phyloP scores from a whole-genome alignment of 495 filamentous ascomycete genomes.

The Penicillium egyptiacum region DNA sequence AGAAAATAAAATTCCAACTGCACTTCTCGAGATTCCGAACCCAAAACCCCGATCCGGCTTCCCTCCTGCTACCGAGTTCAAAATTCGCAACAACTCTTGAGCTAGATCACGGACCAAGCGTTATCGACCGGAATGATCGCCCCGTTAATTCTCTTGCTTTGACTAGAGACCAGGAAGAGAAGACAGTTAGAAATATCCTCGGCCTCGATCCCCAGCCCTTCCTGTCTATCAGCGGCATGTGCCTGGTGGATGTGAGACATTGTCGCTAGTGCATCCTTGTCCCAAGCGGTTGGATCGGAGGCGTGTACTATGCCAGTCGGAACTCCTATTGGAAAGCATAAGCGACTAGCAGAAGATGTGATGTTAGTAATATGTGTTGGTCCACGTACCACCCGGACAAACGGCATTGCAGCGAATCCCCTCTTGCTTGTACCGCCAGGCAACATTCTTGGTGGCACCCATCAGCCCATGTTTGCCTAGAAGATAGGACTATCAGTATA shows the following conservation, averaged over 20 bases:
- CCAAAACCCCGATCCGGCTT: too few relatives aligned
- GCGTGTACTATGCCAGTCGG: neutral
- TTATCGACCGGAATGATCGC: slow-evolving; percentile 1
- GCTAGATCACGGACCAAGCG: neutral
- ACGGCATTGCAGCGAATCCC: slow-evolving; percentile 36
- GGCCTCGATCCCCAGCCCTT: neutral
- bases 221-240: neutral
- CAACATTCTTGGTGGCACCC: slow-evolving; percentile 46
- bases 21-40: too few relatives aligned
- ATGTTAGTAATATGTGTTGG: too few relatives aligned
- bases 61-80: neutral
- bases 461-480: slow-evolving; percentile 18
- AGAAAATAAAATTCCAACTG: too few relatives aligned
- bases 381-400: slow-evolving; percentile 28
- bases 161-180: neutral
- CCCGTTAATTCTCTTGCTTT: slow-evolving; percentile 5
- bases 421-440: slow-evolving; percentile 43
- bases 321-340: neutral
- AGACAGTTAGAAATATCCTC: neutral
- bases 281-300: neutral
- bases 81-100: neutral
- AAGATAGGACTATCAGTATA: neutral
- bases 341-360: too few relatives aligned
- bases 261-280: neutral
- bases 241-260: neutral